Percentiles rank a stretch among this genome's conserved stretches.
These are phyloP conservation scores for Ogataea pilisensis DNA, from an alignment of 805 yeast species.

Conservation along the genomic window DNA sequence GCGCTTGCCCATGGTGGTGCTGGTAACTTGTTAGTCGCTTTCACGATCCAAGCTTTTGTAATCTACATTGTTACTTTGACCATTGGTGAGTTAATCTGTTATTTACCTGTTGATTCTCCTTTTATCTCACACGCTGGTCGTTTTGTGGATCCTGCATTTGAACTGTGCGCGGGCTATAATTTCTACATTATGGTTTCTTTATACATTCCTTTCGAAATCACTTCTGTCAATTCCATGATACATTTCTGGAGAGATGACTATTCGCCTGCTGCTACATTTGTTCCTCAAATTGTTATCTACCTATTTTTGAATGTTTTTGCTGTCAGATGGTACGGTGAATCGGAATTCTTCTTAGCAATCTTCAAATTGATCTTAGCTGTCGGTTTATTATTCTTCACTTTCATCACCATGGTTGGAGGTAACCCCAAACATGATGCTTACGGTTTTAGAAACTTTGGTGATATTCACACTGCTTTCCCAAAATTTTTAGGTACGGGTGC, in stretches of 20 bases:
- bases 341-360: slow-evolving; percentile 74
- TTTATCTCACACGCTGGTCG: slow-evolving; percentile 71
- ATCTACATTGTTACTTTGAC: slow-evolving; percentile 62
- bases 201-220: slow-evolving; percentile 78
- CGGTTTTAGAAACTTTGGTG: slow-evolving; percentile 27
- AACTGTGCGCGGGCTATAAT: slow-evolving; percentile 75
- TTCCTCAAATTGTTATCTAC: slow-evolving; percentile 61
- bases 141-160: slow-evolving; percentile 72
- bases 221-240: slow-evolving; percentile 71
- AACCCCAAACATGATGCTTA: slow-evolving; percentile 58
- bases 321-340: slow-evolving; percentile 73
- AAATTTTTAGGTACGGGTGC: slow-evolving; percentile 50
- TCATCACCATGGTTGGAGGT: slow-evolving; percentile 83
- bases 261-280: slow-evolving; percentile 65
- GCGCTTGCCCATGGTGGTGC: slow-evolving; percentile 69
- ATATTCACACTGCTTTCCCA: slow-evolving; percentile 42
- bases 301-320: slow-evolving; percentile 66
- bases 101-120: slow-evolving; percentile 72
- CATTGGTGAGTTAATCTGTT: slow-evolving; percentile 77
- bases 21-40: slow-evolving; percentile 60
- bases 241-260: slow-evolving; percentile 80
- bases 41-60: slow-evolving; percentile 62
- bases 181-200: slow-evolving; percentile 74
- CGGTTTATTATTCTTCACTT: slow-evolving; percentile 73
- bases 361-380: slow-evolving; percentile 69